These are phyloP conservation scores for Leccinum pachyderme DNA, from an alignment of 1,284 basidiomycete genomes.

Conservation along the genomic window DNA sequence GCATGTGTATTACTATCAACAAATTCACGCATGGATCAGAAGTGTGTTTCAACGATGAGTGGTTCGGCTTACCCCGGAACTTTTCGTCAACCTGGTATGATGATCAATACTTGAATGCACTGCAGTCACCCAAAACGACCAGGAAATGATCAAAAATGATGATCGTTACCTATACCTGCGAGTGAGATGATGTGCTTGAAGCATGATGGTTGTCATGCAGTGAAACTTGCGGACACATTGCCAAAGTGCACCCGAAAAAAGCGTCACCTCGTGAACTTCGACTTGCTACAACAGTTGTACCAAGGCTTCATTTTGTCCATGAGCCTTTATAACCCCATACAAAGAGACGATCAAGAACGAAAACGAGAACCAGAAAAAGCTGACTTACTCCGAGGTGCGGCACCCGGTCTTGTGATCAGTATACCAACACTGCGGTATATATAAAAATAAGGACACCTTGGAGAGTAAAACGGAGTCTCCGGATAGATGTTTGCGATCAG, in stretches of 20 bases:
- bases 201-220: not conserved
- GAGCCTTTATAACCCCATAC: not conserved
- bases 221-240: not conserved
- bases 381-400: constrained; percentile 60
- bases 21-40: no score
- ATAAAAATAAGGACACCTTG: no score
- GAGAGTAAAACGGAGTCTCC: no score
- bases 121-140: not conserved
- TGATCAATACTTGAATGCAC: not conserved
- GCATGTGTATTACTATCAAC: no score
- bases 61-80: no score
- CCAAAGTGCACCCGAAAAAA: no score
- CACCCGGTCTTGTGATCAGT: no score
- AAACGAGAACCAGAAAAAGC: not conserved
- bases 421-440: no score
- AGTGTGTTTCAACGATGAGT: no score
- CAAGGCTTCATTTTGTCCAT: not conserved
- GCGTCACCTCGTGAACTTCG: no score
- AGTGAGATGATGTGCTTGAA: not conserved
- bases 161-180: not conserved
- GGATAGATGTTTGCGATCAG: constrained; percentile 55
- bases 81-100: not conserved
- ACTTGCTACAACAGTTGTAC: not conserved
- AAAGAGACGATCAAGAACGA: not conserved
- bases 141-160: not conserved